These are phyloP conservation scores for Dioscorea alata DNA, from an alignment of 106 monocot species.

Conservation along the genomic window DNA sequence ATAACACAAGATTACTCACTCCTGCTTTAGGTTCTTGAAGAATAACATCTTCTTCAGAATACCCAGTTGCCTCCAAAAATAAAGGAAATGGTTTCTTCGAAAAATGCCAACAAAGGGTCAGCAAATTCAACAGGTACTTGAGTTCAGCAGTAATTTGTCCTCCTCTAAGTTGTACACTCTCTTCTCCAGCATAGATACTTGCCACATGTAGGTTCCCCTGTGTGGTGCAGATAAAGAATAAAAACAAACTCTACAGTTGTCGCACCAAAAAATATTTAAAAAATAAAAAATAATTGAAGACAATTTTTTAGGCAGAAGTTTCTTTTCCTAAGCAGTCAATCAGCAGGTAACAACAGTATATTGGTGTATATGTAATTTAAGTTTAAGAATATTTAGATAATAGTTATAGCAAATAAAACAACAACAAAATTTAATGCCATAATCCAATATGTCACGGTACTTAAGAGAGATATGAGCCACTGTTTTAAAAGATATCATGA, in stretches of 20 bases:
- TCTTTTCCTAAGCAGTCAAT: too few species aligned
- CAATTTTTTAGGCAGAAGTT: too few species aligned
- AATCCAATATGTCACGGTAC: too few species aligned
- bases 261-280: neutral
- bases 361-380: too few species aligned
- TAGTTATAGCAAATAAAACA: too few species aligned
- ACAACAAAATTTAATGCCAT: too few species aligned
- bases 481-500: too few species aligned
- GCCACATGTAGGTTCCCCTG: constrained; percentile 89
- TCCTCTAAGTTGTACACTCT: constrained; percentile 58
- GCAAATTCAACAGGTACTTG: constrained; percentile 68
- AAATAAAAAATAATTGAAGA: neutral
- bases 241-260: neutral
- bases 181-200: constrained; percentile 84
- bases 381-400: too few species aligned
- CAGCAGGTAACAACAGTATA: too few species aligned
- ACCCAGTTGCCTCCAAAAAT: constrained; percentile 90
- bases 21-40: constrained; percentile 99
- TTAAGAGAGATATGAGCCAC: too few species aligned
- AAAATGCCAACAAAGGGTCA: constrained; percentile 94
- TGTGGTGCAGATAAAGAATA: neutral
- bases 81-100: constrained; percentile 93
- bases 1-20: constrained; percentile 32
- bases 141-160: constrained; percentile 47
- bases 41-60: constrained; percentile 66